Base-by-base conservation (phyloP, 1,284 basidiomycete species). In the Amylostereum areolatum region DNA sequence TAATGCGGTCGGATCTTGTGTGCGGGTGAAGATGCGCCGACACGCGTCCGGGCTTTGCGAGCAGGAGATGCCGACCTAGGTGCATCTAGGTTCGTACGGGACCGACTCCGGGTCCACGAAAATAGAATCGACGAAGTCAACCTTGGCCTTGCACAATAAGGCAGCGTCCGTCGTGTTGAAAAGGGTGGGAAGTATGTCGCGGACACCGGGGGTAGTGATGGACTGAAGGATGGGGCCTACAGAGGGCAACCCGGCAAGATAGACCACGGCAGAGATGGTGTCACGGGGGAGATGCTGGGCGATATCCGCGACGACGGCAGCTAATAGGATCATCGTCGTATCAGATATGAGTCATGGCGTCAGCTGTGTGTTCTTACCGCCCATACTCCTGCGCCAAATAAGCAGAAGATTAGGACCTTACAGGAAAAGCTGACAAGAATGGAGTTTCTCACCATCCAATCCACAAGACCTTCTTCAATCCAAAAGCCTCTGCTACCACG, bases 391-490 rank as follows among this genome's bases (percentile, higher is more conserved):
- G 28, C n/a, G n/a, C n/a, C n/a, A n/a, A 12, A 33, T 33, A 25
- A 50, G 51, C 55, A 28, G 50, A n/a, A 25, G 49, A 33, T 30
- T 18, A 24, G 10, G 47, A 50, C 45, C 52, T 39, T 33, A 41
- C 11, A 35, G 32, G 18, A 32, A 25, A n/a, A n/a, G 33, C 36
- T 48, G 31, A 43, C 10, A 24, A 9, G 1, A 25, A 46, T 5
- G 27, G n/a, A n/a, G 29, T n/a, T n/a, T 54, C 63, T 12, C 27
- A 66, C 63, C 63, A 66, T 39, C 61, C 64, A 3, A 59, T 51
- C 10, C 57, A 47, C 18, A 64, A 50, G 24, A 57, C 57, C 36
- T 55, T 61, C 27, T 48, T 54, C 24, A 62, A 40, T 18, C 52
- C 51, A 45, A 64, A 66, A 11, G 54, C 60, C 9, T 51, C 40